Conservation (phyloP, 1,139 yeast species). For the Blastobotrys apis region DNA sequence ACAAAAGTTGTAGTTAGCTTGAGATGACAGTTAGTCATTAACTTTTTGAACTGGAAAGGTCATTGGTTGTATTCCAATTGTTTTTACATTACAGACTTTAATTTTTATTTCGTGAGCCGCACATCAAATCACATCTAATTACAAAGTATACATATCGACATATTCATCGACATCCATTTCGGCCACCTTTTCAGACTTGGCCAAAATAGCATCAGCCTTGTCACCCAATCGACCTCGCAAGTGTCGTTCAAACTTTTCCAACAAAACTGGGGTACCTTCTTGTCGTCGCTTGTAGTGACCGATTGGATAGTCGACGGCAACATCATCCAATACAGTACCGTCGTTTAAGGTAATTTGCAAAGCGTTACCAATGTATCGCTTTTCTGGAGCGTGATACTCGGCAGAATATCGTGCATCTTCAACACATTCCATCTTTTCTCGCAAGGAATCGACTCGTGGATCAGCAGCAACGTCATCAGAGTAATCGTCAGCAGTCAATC, state of each 20-base stretch:
- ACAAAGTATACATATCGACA: constrained; percentile 46
- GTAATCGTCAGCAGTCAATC: constrained; percentile 55
- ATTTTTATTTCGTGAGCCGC: too few relatives aligned
- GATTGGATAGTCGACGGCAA: constrained; percentile 52
- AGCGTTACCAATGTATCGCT: constrained; percentile 56
- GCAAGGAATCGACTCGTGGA: constrained; percentile 49
- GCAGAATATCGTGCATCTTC: constrained; percentile 46
- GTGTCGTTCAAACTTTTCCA: constrained; percentile 49
- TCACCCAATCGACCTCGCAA: constrained; percentile 42
- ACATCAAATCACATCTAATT: too few relatives aligned
- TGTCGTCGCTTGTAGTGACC: constrained; percentile 55
- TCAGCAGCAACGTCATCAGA: constrained; percentile 48
- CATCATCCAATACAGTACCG: constrained; percentile 51
- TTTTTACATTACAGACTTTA: too few relatives aligned
- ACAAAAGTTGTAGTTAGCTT: too few relatives aligned
- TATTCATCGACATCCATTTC: constrained; percentile 48
- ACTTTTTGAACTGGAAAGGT: too few relatives aligned
- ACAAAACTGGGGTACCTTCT: constrained; percentile 53
- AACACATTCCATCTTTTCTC: constrained; percentile 52
- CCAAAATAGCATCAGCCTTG: constrained; percentile 41
- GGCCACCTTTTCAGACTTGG: constrained; percentile 37
- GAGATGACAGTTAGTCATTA: too few relatives aligned
- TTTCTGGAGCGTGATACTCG: constrained; percentile 54
- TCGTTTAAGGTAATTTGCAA: constrained; percentile 48
- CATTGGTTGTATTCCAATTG: too few relatives aligned